Conservation (phyloP, 1,284 basidiomycete species). For the Leccinum proliferum region DNA sequence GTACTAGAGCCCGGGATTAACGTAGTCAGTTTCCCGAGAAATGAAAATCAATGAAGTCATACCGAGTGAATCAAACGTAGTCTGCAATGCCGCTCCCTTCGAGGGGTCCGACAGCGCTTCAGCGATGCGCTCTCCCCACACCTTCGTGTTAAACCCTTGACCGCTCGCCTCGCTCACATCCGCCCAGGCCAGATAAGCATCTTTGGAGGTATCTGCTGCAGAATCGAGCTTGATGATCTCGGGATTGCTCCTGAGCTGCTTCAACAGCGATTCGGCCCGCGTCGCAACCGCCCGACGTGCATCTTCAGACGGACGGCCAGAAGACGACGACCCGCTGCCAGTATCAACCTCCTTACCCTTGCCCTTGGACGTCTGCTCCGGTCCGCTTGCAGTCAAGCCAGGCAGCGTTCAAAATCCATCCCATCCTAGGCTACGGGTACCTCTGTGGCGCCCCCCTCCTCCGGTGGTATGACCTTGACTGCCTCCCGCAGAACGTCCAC, state of each 20-base stretch:
- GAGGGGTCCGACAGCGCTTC: constrained; percentile 43
- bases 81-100: constrained; percentile 55
- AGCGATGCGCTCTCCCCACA: constrained; percentile 51
- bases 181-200: constrained; percentile 61
- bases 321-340: constrained; percentile 23
- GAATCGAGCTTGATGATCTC: constrained; percentile 78
- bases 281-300: constrained; percentile 55
- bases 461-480: constrained; percentile 86
- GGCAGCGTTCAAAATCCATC: constrained; percentile 77
- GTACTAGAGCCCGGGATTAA: constrained; percentile 45
- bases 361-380: constrained; percentile 30
- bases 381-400: constrained; percentile 16
- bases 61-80: constrained; percentile 61
- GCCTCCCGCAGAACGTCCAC: constrained; percentile 45
- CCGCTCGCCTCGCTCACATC: constrained; percentile 41
- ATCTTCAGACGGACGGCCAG: constrained; percentile 34
- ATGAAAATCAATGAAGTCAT: constrained; percentile 20
- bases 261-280: constrained; percentile 74
- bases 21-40: constrained; percentile 2
- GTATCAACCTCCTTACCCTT: constrained; percentile 38
- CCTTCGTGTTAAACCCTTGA: constrained; percentile 52
- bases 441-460: constrained; percentile 33
- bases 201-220: constrained; percentile 50
- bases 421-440: constrained; percentile 68
- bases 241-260: constrained; percentile 70